phyloP scores from a whole-genome alignment of 129 eudicot species.

The Pittosporum tobira region DNA sequence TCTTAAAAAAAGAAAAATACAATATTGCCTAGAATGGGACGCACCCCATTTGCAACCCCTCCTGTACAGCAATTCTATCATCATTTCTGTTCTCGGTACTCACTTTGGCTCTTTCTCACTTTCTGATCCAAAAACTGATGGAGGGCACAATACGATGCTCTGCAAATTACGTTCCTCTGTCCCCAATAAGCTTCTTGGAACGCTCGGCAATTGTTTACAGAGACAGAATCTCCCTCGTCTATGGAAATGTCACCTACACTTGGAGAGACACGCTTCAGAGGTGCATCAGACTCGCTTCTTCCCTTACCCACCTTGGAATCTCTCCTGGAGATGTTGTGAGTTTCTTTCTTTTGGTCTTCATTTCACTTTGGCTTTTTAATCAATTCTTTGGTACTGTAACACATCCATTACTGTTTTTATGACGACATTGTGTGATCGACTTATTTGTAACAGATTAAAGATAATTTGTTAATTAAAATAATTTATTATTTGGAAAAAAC shows the following conservation, averaged over 20 bases:
- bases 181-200: slow-evolving; percentile 45
- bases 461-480: too few species aligned
- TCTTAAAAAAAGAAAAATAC: too few species aligned
- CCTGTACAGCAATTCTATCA: neutral
- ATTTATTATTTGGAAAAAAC: too few species aligned
- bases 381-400: neutral
- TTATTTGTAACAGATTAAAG: too few species aligned
- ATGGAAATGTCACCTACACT: slow-evolving; percentile 28
- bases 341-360: neutral
- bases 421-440: too few species aligned
- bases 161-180: slow-evolving; percentile 44
- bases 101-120: neutral
- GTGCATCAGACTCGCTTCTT: slow-evolving; percentile 38
- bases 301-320: slow-evolving; percentile 27
- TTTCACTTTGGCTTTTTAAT: neutral
- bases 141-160: slow-evolving; percentile 29
- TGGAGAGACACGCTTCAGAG: slow-evolving; percentile 35
- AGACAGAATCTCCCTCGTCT: slow-evolving; percentile 23
- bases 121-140: slow-evolving; percentile 7
- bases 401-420: too few species aligned
- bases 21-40: too few species aligned
- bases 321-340: slow-evolving; percentile 42
- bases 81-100: neutral
- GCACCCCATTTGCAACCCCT: too few species aligned
- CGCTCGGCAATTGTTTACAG: slow-evolving; percentile 35